phyloP scores from a whole-genome alignment of 1,284 basidiomycete species.

The Cutaneotrichosporon spelunceum region DNA sequence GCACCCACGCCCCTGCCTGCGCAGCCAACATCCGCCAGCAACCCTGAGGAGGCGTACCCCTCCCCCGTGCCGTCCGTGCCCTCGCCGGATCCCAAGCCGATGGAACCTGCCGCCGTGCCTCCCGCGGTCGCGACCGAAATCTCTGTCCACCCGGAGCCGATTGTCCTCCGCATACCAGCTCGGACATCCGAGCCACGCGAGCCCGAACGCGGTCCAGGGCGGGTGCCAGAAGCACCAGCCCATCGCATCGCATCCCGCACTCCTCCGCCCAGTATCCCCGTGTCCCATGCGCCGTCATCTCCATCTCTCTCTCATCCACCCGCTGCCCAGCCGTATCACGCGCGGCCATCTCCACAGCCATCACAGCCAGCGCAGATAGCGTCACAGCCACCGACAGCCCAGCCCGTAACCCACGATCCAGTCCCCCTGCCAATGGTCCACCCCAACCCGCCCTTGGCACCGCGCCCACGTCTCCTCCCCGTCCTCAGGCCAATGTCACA shows the following conservation, averaged over 20 bases:
- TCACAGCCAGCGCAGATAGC: too few species aligned
- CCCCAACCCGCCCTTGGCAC: constrained; percentile 14
- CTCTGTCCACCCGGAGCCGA: not conserved
- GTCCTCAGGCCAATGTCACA: not conserved
- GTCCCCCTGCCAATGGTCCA: constrained; percentile 17
- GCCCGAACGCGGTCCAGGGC: too few species aligned
- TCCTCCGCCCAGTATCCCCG: not conserved
- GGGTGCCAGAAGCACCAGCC: too few species aligned
- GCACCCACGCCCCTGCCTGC: not conserved
- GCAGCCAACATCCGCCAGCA: not conserved
- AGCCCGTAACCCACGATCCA: too few species aligned
- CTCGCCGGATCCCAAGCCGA: constrained; percentile 3
- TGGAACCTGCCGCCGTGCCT: not conserved
- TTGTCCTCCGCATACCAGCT: constrained; percentile 20
- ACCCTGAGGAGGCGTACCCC: constrained; percentile 1
- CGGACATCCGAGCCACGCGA: not conserved
- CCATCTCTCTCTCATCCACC: too few species aligned
- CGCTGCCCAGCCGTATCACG: too few species aligned
- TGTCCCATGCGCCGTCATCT: too few species aligned
- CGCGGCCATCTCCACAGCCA: too few species aligned
- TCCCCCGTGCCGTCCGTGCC: not conserved
- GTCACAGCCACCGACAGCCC: too few species aligned
- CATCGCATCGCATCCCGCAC: not conserved
- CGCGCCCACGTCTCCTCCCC: not conserved
- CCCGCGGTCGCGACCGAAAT: too few species aligned